Evolutionary conservation across 106 monocot species (phyloP).

Genomic region (Acanthochlamys bracteata): DNA sequence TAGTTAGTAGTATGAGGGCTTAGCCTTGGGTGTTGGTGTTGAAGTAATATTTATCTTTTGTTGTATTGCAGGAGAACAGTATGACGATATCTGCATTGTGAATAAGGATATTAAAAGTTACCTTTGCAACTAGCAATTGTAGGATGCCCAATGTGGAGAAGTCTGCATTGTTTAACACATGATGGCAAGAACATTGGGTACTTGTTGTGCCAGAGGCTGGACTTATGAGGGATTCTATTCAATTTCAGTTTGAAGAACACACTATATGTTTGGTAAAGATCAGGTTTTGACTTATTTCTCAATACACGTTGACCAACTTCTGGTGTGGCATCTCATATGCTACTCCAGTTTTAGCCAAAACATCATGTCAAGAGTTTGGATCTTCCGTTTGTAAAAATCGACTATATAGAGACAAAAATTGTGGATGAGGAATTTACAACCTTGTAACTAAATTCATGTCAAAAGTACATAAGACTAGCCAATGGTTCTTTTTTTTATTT

Average conservation of each 20-base stretch:
- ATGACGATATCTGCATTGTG: conserved; percentile 26
- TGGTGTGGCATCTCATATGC: neutral
- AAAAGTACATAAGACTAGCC: too few relatives aligned
- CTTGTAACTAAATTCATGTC: too few relatives aligned
- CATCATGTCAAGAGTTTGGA: too few relatives aligned
- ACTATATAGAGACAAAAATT: too few relatives aligned
- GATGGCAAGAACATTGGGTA: conserved; percentile 88
- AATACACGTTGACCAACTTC: neutral
- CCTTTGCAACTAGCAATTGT: conserved; percentile 96
- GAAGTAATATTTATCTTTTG: too few relatives aligned
- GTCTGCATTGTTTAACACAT: conserved; percentile 78
- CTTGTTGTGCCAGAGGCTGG: conserved; percentile 95
- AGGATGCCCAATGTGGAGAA: conserved; percentile 97
- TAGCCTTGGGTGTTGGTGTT: too few relatives aligned
- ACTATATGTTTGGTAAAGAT: conserved; percentile 85
- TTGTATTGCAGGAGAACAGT: conserved; percentile 22
- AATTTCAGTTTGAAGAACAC: conserved; percentile 80
- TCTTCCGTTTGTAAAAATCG: too few relatives aligned
- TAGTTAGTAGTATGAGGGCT: too few relatives aligned
- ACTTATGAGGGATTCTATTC: conserved; percentile 89
- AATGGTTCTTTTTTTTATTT: too few relatives aligned
- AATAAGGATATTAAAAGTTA: conserved; percentile 36
- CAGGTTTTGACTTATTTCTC: conserved; percentile 3
- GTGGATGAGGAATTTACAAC: too few relatives aligned
- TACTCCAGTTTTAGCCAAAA: too few relatives aligned